Conservation (phyloP, 2,329 filamentous ascomycete species). For the Berkeleyomyces rouxiae region DNA sequence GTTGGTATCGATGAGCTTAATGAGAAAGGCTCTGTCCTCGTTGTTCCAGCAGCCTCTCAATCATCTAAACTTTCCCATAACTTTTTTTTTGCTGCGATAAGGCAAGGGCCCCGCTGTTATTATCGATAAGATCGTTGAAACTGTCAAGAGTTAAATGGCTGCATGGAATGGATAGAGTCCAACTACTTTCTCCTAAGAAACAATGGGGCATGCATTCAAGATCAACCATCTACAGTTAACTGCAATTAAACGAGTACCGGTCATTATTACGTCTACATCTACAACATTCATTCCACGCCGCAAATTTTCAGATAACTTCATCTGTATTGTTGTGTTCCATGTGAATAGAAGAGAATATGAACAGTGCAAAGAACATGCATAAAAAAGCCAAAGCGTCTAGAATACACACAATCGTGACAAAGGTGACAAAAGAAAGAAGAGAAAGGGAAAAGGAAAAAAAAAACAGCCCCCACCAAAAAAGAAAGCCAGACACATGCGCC, state of each 20-base stretch:
- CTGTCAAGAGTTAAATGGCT: background rate
- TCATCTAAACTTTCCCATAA: background rate
- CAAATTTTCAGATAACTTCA: background rate
- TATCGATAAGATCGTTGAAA: conserved; percentile 13
- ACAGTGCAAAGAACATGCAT: background rate
- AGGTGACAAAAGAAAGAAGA: conserved; percentile 14
- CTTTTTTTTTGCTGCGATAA: conserved; percentile 12
- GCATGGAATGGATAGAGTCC: background rate
- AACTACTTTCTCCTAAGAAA: background rate
- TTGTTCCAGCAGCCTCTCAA: too few species aligned
- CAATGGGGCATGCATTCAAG: background rate
- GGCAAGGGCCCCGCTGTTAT: conserved; percentile 12
- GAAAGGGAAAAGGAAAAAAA: conserved; percentile 6
- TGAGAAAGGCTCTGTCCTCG: too few species aligned
- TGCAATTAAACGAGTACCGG: background rate
- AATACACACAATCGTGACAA: conserved; percentile 5
- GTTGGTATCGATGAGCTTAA: too few species aligned
- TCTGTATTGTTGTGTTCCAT: background rate
- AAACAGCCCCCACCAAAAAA: background rate
- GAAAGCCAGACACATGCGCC: background rate
- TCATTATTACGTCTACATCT: background rate
- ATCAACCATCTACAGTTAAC: background rate
- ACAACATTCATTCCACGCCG: too few species aligned
- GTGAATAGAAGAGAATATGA: background rate
- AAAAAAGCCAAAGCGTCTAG: background rate